Evolutionary conservation across 1,139 yeast genomes (phyloP).

Genomic region (Debaryomyces fabryi): DNA sequence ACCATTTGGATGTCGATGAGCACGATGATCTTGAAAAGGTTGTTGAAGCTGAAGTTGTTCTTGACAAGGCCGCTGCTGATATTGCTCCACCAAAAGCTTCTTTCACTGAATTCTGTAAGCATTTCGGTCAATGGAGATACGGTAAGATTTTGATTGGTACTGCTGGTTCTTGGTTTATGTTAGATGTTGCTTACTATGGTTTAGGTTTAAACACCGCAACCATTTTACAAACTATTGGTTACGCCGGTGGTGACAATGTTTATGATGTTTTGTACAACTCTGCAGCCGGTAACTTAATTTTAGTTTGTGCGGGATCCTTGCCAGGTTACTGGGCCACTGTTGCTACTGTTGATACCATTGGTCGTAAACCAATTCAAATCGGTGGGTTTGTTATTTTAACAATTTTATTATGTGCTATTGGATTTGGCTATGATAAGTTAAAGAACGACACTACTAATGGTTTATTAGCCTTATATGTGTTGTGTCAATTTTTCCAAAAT

Average conservation of each 20-base stretch:
- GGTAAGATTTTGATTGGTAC: slow-evolving; percentile 87
- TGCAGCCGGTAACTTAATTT: slow-evolving; percentile 86
- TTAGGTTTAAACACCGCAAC: slow-evolving; percentile 77
- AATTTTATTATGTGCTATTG: slow-evolving; percentile 67
- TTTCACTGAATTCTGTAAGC: slow-evolving; percentile 59
- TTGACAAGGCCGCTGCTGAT: slow-evolving; percentile 49
- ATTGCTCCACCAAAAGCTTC: slow-evolving; percentile 61
- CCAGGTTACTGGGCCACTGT: slow-evolving; percentile 89
- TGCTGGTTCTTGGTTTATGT: slow-evolving; percentile 94
- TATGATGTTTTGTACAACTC: slow-evolving; percentile 69
- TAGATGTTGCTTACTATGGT: slow-evolving; percentile 96
- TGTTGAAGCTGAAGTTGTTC: slow-evolving; percentile 55
- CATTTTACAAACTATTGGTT: slow-evolving; percentile 84
- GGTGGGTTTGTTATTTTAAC: slow-evolving; percentile 74
- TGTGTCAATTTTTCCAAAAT: slow-evolving; percentile 83
- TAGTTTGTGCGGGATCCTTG: slow-evolving; percentile 87
- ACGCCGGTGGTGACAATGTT: slow-evolving; percentile 58
- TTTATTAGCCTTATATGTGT: slow-evolving; percentile 70
- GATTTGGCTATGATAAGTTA: slow-evolving; percentile 75
- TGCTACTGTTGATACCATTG: slow-evolving; percentile 74
- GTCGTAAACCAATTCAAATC: slow-evolving; percentile 81
- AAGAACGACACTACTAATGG: slow-evolving; percentile 50
- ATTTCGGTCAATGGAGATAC: slow-evolving; percentile 88
- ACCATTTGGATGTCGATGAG: slow-evolving; percentile 70
- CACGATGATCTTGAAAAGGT: slow-evolving; percentile 61